Percentiles rank a stretch among this genome's conserved stretches.
These are phyloP conservation scores for Sclerotinia minor DNA, from an alignment of 2,329 filamentous ascomycete species.

Conservation along the genomic window DNA sequence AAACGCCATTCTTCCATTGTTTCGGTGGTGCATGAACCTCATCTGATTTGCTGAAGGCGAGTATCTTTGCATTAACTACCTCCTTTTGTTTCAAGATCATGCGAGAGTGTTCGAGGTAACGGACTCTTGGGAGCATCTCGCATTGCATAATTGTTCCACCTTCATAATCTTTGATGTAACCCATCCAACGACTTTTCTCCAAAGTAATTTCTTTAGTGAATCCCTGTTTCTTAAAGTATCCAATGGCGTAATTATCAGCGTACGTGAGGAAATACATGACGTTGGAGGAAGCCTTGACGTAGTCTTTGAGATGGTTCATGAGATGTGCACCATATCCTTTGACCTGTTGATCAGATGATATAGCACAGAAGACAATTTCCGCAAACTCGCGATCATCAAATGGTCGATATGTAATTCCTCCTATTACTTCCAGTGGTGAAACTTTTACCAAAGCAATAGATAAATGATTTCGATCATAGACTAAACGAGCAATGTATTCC, in stretches of 20 bases:
- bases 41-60: conserved; percentile 85
- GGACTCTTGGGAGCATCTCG: conserved; percentile 90
- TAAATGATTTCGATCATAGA: conserved; percentile 94
- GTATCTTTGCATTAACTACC: conserved; percentile 90
- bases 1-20: conserved; percentile 76
- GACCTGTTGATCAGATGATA: conserved; percentile 96
- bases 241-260: conserved; percentile 97
- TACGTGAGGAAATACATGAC: conserved; percentile 99
- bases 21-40: conserved; percentile 81
- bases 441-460: conserved; percentile 98
- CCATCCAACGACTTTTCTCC: conserved; percentile 92
- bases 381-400: conserved; percentile 92
- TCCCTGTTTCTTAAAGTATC: conserved; percentile 98
- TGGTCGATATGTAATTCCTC: conserved; percentile 93
- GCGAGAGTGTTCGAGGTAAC: conserved; percentile 87
- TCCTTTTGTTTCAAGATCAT: conserved; percentile 99
- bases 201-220: conserved; percentile 99
- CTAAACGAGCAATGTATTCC: conserved; percentile 95
- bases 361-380: conserved; percentile 98
- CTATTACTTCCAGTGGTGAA: conserved; percentile 82
- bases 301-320: conserved; percentile 97
- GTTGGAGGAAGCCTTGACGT: conserved; percentile 92
- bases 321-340: conserved; percentile 97
- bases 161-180: conserved; percentile 99
- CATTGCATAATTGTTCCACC: conserved; percentile 99